Base-by-base conservation (phyloP, 345 rosid species). In the Melaleuca quinquenervia region DNA sequence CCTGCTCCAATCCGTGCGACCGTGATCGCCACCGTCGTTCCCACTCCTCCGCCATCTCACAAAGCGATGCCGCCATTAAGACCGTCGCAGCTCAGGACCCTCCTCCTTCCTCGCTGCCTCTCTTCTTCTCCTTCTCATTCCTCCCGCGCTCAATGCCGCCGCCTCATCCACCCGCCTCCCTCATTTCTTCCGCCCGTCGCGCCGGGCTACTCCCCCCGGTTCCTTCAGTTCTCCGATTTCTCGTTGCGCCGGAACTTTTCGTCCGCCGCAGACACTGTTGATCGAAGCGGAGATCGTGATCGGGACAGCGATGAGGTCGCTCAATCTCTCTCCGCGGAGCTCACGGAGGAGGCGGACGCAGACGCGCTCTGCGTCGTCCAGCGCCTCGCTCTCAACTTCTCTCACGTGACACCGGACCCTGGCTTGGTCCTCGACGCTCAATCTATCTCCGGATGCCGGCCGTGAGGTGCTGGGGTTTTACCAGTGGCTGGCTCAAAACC, bases 391-490 rank as follows among this genome's bases (percentile, higher is more conserved):
- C 97, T 97, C 49, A 88, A 88, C 87, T 97, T 93, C 91, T 94
- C 99, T 52, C 99, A 97, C 88, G 80, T 97, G 88, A 89, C 89
- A 8, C 94, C 96, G 2, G 91, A 93, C 41, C 91, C 95, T 26
- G 84, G 91, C 24, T 83, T 96, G 83, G 90, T 97, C 84, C 89
- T 84, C 93, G 29, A 91, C 97, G 0, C 98, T 96, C 62, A 93
- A 91, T 84, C 89, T 95, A 76, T 91, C 98, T 18, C 92, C 94
- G 0, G 96, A 93, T 58, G 98, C 99, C 51, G 99, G 99, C 32
- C 98, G 99, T 29, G 86, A 93, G 1, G 93, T 91, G 24, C 64
- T 97, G 50, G 98, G 97, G 32, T 93, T 97, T 54, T 90, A 94
- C 87, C 90, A 92, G 12, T 97, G 99, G 99, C 87, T 96, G 12